These are phyloP conservation scores for Clarireedia hainanense DNA, from an alignment of 2,329 filamentous ascomycete genomes.

Conservation along the genomic window DNA sequence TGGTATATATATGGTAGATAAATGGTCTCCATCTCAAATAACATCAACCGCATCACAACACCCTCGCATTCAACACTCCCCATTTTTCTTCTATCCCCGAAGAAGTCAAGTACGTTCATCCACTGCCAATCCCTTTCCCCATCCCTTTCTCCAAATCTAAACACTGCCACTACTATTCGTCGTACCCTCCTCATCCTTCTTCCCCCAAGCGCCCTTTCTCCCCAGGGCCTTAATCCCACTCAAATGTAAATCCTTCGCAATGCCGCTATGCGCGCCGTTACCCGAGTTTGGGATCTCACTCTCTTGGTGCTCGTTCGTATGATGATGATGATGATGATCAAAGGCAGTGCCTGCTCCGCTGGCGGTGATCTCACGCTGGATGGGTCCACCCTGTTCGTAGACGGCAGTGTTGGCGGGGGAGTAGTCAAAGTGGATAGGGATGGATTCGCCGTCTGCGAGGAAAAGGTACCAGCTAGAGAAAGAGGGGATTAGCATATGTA, in stretches of 20 bases:
- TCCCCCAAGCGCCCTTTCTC: slow-evolving; percentile 1
- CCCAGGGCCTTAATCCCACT: slow-evolving; percentile 12
- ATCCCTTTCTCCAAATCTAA: not conserved
- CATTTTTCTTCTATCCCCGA: no score
- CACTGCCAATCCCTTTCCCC: not conserved
- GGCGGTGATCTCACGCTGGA: slow-evolving; percentile 12
- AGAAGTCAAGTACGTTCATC: not conserved
- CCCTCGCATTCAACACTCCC: no score
- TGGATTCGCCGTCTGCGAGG: slow-evolving; percentile 24
- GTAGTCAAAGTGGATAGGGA: slow-evolving; percentile 23
- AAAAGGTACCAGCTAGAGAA: slow-evolving; percentile 37
- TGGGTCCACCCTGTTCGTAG: slow-evolving; percentile 17
- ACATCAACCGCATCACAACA: no score
- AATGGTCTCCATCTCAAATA: no score
- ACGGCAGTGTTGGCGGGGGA: slow-evolving; percentile 11
- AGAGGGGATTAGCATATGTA: not conserved
- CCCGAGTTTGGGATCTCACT: slow-evolving; percentile 14
- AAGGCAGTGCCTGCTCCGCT: slow-evolving; percentile 13
- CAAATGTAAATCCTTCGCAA: slow-evolving; percentile 16
- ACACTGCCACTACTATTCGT: slow-evolving; percentile 3
- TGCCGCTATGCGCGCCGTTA: slow-evolving; percentile 13
- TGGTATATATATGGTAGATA: no score
- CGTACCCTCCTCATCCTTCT: not conserved
- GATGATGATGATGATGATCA: slow-evolving; percentile 6
- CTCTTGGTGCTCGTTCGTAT: not conserved